Evolutionary conservation across 768 basidiomycete genomes (phyloP), one percentile per base, ranked within the genome.

Genomic region (Pulveroboletus sp.): DNA sequence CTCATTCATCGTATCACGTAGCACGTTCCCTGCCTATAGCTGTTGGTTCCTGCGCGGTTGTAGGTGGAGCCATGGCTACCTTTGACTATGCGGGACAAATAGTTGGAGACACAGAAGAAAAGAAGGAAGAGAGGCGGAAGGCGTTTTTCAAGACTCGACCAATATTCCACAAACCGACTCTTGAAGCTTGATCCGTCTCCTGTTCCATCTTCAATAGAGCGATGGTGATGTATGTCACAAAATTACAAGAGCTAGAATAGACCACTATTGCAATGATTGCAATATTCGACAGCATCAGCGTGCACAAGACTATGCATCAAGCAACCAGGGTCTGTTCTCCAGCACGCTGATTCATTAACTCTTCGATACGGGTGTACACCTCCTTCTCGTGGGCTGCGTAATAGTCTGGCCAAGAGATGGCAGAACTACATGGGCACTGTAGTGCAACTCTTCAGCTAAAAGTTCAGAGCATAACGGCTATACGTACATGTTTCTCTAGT

Each of bases 1-100:
- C 55, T 63, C 29, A 67, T 49, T 4, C 32, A 45, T 29, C 22
- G 13, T 13, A n/a, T 46, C 9, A 36, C 35, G 45, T 56, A 94
- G 92, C 82, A 45, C 86, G 88, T 52, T 96, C 93, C 27, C 60
- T 95, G 57, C 93, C 93, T 6, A 73, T 85, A 63, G 92, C 88
- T 26, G 59, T 93, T 16, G 88, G 82, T 19, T 82, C 86, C 27
- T 94, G 92, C 64, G 84, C 77, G 2, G 73, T 86, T 43, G 73
- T 94, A 49, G 93, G 89, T 43, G 84, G 83, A 12, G 76, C 83
- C 6, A 80, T 93, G 65, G 94, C 91, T 14, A 79, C 82, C 34
- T 89, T 86, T 63, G 87, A 93, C 59, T 86, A 86, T 55, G 79
- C 85, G 20, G 89, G 92, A 45, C 74, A 82, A 58, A 68, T 86